Conservation (phyloP, 2,329 filamentous ascomycete genomes). For the Fusarium lateritium region DNA sequence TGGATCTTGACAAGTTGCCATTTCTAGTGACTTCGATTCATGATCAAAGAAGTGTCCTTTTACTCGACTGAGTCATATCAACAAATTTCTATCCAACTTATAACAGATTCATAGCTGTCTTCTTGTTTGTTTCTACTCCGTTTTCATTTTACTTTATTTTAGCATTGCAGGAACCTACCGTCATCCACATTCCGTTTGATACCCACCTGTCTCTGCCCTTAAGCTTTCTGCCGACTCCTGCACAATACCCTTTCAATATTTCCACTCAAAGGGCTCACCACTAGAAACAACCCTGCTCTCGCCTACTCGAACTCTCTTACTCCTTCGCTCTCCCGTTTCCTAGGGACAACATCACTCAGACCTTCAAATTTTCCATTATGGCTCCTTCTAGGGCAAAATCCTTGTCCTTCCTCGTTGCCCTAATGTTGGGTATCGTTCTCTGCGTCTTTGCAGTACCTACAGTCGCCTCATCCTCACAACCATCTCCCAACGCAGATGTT, state of each 20-base stretch:
- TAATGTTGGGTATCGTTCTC: constrained; percentile 50
- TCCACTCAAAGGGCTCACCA: constrained; percentile 1
- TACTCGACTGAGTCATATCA: constrained; percentile 43
- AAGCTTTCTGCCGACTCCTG: neutral
- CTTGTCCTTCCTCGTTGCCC: constrained; percentile 38
- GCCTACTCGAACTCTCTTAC: neutral
- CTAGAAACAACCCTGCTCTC: constrained; percentile 12
- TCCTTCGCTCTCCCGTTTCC: neutral
- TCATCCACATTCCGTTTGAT: constrained; percentile 1
- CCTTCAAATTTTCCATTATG: constrained; percentile 32
- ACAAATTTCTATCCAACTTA: constrained; percentile 12
- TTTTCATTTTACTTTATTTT: neutral
- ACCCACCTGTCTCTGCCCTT: constrained; percentile 17
- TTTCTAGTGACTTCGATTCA: constrained; percentile 50
- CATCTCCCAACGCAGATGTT: constrained; percentile 57
- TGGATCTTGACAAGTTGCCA: constrained; percentile 48
- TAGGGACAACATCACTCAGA: neutral
- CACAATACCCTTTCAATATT: constrained; percentile 23
- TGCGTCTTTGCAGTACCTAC: constrained; percentile 47
- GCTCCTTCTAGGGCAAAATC: constrained; percentile 46
- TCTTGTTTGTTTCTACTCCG: neutral
- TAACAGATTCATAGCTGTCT: neutral
- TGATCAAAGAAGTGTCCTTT: constrained; percentile 47
- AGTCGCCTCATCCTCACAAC: constrained; percentile 50
- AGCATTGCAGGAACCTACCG: constrained; percentile 2